Conservation (phyloP, 331 rosid genomes). For the Telfairia occidentalis region DNA sequence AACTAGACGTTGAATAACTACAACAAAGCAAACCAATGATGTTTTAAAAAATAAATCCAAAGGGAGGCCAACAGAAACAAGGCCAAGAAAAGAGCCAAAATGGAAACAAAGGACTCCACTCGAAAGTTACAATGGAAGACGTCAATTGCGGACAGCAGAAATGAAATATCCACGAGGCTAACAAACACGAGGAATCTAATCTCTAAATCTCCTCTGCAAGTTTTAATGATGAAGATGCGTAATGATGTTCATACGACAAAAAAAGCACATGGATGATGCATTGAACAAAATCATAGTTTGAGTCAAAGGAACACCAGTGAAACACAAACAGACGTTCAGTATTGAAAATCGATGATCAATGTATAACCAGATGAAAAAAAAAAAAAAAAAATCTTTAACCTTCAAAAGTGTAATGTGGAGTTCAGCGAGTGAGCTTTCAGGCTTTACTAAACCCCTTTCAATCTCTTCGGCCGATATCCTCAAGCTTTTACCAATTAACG, state of each 20-base stretch:
- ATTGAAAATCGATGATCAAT: neutral
- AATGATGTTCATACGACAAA: neutral
- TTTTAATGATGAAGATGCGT: neutral
- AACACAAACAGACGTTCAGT: neutral
- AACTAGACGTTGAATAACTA: neutral
- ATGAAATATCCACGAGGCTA: neutral
- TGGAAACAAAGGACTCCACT: neutral
- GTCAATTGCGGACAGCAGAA: neutral
- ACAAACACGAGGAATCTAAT: neutral
- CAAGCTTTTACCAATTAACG: slow-evolving; percentile 40
- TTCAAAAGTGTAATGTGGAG: slow-evolving; percentile 65
- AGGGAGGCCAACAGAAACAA: neutral
- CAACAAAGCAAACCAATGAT: neutral
- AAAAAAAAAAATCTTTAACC: slow-evolving; percentile 23
- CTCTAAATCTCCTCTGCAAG: neutral
- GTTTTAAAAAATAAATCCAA: neutral
- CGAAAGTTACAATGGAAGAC: neutral
- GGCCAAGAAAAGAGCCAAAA: neutral
- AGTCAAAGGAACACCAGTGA: neutral
- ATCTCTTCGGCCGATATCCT: slow-evolving; percentile 58
- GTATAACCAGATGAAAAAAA: neutral
- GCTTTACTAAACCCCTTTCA: slow-evolving; percentile 55
- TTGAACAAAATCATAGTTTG: neutral
- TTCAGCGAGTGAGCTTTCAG: slow-evolving; percentile 40
- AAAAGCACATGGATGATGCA: too few species aligned